Evolutionary conservation across 768 basidiomycete species (phyloP), one percentile per base, ranked within the genome.

Genomic region (Agrocybe chaxingu): DNA sequence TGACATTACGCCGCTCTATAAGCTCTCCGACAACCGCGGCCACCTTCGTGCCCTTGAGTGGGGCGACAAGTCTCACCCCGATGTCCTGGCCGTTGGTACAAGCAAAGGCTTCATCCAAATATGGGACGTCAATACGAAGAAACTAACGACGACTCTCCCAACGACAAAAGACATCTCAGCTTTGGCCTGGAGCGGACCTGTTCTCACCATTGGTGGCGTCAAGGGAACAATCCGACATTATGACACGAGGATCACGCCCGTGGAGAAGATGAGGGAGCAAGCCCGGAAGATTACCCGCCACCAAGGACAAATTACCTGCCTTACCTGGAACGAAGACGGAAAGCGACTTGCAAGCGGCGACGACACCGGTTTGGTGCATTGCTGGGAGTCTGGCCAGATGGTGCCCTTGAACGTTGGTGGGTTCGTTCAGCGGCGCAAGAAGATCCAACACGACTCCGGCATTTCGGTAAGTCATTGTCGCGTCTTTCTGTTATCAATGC

Each of bases 141-240:
- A 80, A 61, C 71, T 76, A 59, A 73, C 80, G 7, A 61, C 76
- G 16, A 77, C 67, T 32, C 82, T 77, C 75, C 24, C 39, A 10
- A 66, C 77, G 29, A 82, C 84, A 12, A 76, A 75, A 46, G 82
- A 82, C 37, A 78, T 87, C 13, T 78, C 81, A 0, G 74, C 79
- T 12, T 69, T 93, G 67, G 72, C 74, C 16, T 92, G 88, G 84
- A 79, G 79, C 55, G 79, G 79, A 3, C 75, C 79, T 13, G 69
- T 85, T 8, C 70, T 93, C n/a, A 80, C 79, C 11, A 76, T 85
- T 10, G 89, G 88, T 3, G 81, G 82, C 37, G 59, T 70, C 50
- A 84, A 84, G 56, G 89, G 89, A n/a, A 75, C 78, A 29, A 85
- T 93, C 48, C 77, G 82, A 53, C 84, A 88, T 62, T 87, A 81